phyloP scores from a whole-genome alignment of 768 basidiomycete species.

The Daedaleopsis nitida region DNA sequence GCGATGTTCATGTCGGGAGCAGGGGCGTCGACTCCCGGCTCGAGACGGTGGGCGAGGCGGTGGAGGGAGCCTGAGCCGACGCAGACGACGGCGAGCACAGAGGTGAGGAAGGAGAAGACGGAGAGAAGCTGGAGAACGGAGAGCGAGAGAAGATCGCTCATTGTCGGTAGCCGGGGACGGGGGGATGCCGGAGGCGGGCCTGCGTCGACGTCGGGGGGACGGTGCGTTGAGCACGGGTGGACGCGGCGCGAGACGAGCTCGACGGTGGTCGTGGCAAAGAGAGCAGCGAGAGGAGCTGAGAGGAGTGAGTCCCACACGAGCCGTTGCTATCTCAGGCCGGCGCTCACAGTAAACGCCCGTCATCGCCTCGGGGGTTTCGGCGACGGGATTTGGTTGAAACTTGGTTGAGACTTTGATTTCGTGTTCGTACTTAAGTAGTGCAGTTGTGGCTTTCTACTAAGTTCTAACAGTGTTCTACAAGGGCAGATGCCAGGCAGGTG shows the following conservation, averaged over 20 bases:
- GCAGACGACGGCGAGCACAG: slow-evolving; percentile 24
- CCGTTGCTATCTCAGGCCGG: no score
- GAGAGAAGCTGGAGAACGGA: slow-evolving; percentile 26
- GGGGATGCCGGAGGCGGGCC: slow-evolving; percentile 2
- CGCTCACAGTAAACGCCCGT: no score
- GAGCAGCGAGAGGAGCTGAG: background rate
- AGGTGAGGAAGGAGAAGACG: slow-evolving; percentile 25
- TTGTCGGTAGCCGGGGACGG: slow-evolving; percentile 15
- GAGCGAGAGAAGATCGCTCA: slow-evolving; percentile 25
- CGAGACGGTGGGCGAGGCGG: slow-evolving; percentile 24
- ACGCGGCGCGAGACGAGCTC: background rate
- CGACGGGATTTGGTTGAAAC: no score
- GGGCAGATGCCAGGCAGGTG: no score
- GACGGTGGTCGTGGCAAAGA: background rate
- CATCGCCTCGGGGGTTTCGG: no score
- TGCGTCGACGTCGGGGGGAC: background rate
- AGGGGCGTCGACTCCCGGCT: slow-evolving; percentile 15
- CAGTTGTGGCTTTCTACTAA: no score
- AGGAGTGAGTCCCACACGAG: no score
- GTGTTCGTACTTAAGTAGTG: no score
- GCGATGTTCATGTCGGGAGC: slow-evolving; percentile 13
- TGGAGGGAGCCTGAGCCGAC: slow-evolving; percentile 29
- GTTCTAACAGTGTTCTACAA: no score
- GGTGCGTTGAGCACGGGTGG: background rate
- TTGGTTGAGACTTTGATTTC: no score